Base-by-base conservation (phyloP, 1,284 basidiomycete species). In the Tilletia indica region DNA sequence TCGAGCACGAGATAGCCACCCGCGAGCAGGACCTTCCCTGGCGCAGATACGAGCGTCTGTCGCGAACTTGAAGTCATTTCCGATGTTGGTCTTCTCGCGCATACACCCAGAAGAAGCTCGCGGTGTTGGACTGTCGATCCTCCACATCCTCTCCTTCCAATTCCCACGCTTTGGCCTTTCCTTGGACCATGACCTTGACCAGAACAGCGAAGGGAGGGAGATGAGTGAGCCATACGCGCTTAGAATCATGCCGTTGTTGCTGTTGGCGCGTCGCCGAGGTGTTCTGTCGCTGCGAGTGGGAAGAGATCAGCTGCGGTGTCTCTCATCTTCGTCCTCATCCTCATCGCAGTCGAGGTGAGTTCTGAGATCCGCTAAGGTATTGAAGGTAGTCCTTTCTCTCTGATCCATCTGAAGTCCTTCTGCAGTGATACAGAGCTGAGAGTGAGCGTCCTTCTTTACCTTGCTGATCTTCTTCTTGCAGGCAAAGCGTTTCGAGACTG, bases 11-110 rank as follows among this genome's bases (percentile, higher is more conserved):
- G 78, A 66, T 84, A 84, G 64, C 83, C 83, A 38, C 83, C 83
- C 1, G 82, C 81, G 14, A 97, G 85, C 73, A 99, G 89, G 70
- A 97, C 95, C 86, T 99, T 99, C 76, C 96, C 97, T 3, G 96
- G 93, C 0, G 95, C 90, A 36, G 94, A 97, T 70, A 97, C 89
- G 72, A 92, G 61, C 12, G 61, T 64, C 36, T 54, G 51, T 54
- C 51, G 51, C 16, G 51, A n/a, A 19, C 19, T 54, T 11, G 51
- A n/a, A 54, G 51, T 54, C 51, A 25, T 54, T 19, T n/a, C 61
- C 8, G 61, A 38, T 39, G 42, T 45, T 45, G 42, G 6, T 45
- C 42, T 45, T 45, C 42, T 45, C 9, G 42, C 42, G 25, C 25
- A 31, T 31, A 31, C 42, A 14, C 42, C 42, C 42, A 31, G 25